Evolutionary conservation across 164 flowering plant species (phyloP).

Genomic region (Magnolia sinica): DNA sequence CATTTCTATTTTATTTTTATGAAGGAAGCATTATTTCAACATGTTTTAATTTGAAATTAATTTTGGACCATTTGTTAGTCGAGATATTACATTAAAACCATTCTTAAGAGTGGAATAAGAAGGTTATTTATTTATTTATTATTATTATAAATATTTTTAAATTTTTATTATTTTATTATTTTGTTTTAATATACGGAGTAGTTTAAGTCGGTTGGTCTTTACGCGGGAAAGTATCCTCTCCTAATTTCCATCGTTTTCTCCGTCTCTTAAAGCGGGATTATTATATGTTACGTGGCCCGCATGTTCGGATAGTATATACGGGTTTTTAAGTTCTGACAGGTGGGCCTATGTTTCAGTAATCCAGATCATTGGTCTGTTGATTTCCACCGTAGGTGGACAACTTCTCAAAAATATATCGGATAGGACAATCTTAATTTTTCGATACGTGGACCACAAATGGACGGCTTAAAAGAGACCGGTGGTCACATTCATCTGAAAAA

Average conservation of each 20-base stretch:
- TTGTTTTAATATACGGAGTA: neutral
- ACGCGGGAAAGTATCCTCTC: neutral
- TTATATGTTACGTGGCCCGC: neutral
- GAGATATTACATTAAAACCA: too few species aligned
- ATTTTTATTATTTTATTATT: too few species aligned
- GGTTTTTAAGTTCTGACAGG: neutral
- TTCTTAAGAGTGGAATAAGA: neutral
- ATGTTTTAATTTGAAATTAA: too few species aligned
- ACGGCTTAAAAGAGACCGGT: neutral
- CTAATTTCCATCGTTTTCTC: neutral
- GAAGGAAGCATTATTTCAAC: too few species aligned
- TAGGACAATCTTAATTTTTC: neutral
- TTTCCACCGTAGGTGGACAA: neutral
- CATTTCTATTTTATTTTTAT: too few species aligned
- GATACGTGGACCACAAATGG: neutral
- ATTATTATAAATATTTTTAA: too few species aligned
- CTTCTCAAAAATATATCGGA: neutral
- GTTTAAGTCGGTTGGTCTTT: conserved; percentile 1
- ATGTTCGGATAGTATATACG: neutral
- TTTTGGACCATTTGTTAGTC: too few species aligned
- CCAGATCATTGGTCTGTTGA: neutral
- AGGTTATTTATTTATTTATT: too few species aligned
- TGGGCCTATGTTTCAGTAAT: neutral
- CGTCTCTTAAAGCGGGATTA: neutral
- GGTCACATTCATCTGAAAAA: too few species aligned